Percentiles rank a stretch among this genome's conserved stretches.
Conservation (phyloP, 75 land plant species). For the Pseudotsuga menziesii region DNA sequence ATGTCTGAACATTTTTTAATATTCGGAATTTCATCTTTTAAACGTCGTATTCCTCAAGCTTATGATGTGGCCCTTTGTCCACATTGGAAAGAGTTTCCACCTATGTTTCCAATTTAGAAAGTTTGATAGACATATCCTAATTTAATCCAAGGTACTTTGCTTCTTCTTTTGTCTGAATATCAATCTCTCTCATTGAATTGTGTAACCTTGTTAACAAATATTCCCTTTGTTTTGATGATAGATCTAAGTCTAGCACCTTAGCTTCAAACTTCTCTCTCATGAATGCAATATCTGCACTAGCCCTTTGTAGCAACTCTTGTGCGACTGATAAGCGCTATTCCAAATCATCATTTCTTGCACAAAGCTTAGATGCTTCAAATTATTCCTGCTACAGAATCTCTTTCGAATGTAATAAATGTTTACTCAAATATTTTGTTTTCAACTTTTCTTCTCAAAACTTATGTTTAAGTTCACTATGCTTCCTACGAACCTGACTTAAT, state of each 20-base stretch:
- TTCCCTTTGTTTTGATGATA: neutral
- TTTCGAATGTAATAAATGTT: conserved; percentile 18
- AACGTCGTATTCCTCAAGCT: conserved; percentile 26
- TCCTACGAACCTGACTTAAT: conserved; percentile 10
- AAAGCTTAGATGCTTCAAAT: conserved; percentile 14
- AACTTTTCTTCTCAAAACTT: conserved; percentile 20
- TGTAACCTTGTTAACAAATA: conserved; percentile 16
- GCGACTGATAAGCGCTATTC: conserved; percentile 30
- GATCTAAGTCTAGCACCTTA: conserved; percentile 12
- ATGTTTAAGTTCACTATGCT: conserved; percentile 14
- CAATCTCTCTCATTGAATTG: conserved; percentile 11
- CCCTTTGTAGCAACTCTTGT: conserved; percentile 17
- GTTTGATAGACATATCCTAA: conserved; percentile 36
- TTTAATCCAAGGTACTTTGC: conserved; percentile 23
- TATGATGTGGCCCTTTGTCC: conserved; percentile 19
- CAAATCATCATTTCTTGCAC: conserved; percentile 15
- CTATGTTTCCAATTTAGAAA: conserved; percentile 44
- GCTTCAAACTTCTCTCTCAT: conserved; percentile 17
- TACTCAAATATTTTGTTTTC: conserved; percentile 19
- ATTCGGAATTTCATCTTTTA: conserved; percentile 19
- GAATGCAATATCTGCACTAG: conserved; percentile 26
- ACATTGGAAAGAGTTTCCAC: conserved; percentile 22
- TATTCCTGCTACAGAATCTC: conserved; percentile 7
- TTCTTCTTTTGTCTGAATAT: conserved; percentile 14
- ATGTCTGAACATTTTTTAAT: neutral